Evolutionary conservation across 1,284 basidiomycete species (phyloP).

Genomic region (Trichosporon sp.): DNA sequence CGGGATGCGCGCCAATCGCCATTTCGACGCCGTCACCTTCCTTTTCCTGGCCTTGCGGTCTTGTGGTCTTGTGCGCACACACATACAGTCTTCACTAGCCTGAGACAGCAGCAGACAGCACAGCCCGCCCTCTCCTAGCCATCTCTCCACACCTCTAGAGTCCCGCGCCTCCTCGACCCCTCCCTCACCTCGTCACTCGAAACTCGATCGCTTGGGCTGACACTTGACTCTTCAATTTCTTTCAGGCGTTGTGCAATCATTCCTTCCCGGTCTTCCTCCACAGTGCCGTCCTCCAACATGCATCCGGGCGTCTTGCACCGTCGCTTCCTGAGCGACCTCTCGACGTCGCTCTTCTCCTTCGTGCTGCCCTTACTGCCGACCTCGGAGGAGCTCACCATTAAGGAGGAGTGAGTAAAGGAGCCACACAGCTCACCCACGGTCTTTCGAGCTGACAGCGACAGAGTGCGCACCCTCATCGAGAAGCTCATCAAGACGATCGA

Average conservation of each 20-base stretch:
- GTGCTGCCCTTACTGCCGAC: conserved; percentile 87
- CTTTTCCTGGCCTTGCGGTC: conserved; percentile 6
- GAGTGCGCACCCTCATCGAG: conserved; percentile 87
- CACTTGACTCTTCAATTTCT: conserved; percentile 1
- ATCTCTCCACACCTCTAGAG: background rate
- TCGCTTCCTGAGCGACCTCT: conserved; percentile 57
- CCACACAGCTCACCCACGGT: background rate
- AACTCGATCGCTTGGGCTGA: conserved; percentile 14
- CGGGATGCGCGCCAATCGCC: conserved; percentile 15
- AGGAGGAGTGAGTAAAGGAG: conserved; percentile 69
- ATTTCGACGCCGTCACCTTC: conserved; percentile 13
- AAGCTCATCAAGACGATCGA: conserved; percentile 91
- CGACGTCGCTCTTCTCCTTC: conserved; percentile 60
- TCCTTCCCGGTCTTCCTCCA: background rate
- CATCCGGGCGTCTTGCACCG: conserved; percentile 53
- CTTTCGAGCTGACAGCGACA: conserved; percentile 25
- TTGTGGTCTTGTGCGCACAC: background rate
- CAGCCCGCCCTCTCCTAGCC: background rate
- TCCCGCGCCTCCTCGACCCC: background rate
- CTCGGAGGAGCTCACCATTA: conserved; percentile 83
- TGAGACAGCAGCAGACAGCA: background rate
- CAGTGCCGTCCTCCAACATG: conserved; percentile 37
- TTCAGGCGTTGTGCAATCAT: conserved; percentile 14
- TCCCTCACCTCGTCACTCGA: background rate
- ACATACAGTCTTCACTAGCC: background rate